A percentile compares a stretch with the other conserved stretches of the same genome.
Evolutionary conservation across 345 rosid genomes (phyloP).

Genomic region (Triadica sebifera): DNA sequence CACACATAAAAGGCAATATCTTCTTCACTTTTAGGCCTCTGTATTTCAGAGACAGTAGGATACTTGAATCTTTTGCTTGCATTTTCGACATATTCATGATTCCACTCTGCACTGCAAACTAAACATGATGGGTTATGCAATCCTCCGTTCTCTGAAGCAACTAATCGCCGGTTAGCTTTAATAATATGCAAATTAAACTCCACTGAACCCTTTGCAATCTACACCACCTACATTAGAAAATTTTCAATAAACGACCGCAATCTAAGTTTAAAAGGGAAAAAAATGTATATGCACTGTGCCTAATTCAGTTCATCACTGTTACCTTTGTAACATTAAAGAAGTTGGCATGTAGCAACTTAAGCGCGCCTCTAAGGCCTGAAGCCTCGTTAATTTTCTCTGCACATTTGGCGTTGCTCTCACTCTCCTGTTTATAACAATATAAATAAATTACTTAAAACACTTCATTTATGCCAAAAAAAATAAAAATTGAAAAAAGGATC

Average conservation of each 20-base stretch:
- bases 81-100: slow-evolving; percentile 16
- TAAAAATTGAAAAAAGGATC: background rate
- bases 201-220: slow-evolving; percentile 54
- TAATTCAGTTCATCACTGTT: background rate
- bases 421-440: slow-evolving; percentile 47
- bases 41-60: slow-evolving; percentile 36
- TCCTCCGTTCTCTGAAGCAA: slow-evolving; percentile 69
- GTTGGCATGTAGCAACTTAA: slow-evolving; percentile 53
- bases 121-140: slow-evolving; percentile 63
- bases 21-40: slow-evolving; percentile 51
- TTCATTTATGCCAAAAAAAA: background rate
- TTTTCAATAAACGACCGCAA: background rate
- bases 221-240: slow-evolving; percentile 35
- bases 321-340: slow-evolving; percentile 78
- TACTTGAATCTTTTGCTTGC: slow-evolving; percentile 41
- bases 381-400: slow-evolving; percentile 41
- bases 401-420: slow-evolving; percentile 26
- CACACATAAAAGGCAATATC: slow-evolving; percentile 84
- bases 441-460: slow-evolving; percentile 6
- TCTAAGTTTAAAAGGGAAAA: too few relatives aligned
- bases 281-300: too few relatives aligned
- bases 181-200: slow-evolving; percentile 60
- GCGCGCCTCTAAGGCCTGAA: slow-evolving; percentile 33
- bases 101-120: slow-evolving; percentile 67
- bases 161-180: slow-evolving; percentile 57